Evolutionary conservation across 1,139 yeast species (phyloP).

Genomic region (Kurtzmaniella quercitrusa): DNA sequence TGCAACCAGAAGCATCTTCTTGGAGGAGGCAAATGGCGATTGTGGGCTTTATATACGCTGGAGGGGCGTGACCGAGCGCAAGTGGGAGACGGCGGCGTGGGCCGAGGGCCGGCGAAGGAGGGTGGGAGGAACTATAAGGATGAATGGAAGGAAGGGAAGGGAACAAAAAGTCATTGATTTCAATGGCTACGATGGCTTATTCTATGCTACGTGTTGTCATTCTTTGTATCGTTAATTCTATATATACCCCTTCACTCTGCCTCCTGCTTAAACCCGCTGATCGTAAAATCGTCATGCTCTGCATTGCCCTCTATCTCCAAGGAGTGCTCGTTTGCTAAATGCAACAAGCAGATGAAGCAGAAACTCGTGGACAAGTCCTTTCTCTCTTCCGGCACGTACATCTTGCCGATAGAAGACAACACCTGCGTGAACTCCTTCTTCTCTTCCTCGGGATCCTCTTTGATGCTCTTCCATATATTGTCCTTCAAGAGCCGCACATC

Average conservation of each 20-base stretch:
- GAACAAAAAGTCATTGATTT: too few relatives aligned
- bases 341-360: slow-evolving; percentile 69
- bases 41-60: not conserved
- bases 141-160: too few relatives aligned
- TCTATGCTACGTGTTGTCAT: too few relatives aligned
- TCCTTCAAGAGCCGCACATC: slow-evolving; percentile 68
- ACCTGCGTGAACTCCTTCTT: slow-evolving; percentile 39
- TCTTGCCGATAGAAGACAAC: slow-evolving; percentile 46
- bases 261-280: slow-evolving; percentile 31
- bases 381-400: slow-evolving; percentile 41
- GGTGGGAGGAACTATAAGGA: not conserved
- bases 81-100: not conserved
- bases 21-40: not conserved
- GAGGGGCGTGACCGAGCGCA: not conserved
- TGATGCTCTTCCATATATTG: slow-evolving; percentile 61
- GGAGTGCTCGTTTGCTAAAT: slow-evolving; percentile 77
- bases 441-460: slow-evolving; percentile 11
- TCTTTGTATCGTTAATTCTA: not conserved
- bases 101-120: not conserved
- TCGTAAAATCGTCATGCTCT: slow-evolving; percentile 52
- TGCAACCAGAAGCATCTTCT: not conserved
- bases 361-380: slow-evolving; percentile 69
- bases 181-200: too few relatives aligned
- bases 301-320: slow-evolving; percentile 55
- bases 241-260: not conserved